phyloP scores from a whole-genome alignment of 192 early-diverging fungal species.

The Coemansia sp. region DNA sequence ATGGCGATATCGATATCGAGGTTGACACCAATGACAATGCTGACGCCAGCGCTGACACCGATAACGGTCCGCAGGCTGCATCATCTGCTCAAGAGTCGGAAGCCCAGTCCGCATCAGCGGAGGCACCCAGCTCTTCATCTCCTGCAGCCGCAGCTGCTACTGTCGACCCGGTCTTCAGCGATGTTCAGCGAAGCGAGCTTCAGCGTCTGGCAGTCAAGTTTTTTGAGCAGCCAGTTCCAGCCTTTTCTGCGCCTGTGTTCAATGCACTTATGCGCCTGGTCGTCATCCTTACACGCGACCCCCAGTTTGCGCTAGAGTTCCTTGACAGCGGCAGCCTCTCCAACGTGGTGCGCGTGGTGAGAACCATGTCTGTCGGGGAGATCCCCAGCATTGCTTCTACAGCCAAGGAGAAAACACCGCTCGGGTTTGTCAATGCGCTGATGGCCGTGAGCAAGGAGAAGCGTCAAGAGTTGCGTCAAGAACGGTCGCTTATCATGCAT shows the following conservation, averaged over 20 bases:
- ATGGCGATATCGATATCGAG: neutral
- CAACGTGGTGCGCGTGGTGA: slow-evolving; percentile 35
- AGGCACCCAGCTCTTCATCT: neutral
- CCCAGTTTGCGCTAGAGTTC: slow-evolving; percentile 65
- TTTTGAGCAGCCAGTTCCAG: slow-evolving; percentile 25
- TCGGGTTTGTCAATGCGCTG: slow-evolving; percentile 55
- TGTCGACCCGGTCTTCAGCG: slow-evolving; percentile 31
- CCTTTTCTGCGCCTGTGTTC: slow-evolving; percentile 22
- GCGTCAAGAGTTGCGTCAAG: slow-evolving; percentile 70
- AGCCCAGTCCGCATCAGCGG: neutral
- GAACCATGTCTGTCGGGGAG: slow-evolving; percentile 17
- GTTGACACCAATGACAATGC: neutral
- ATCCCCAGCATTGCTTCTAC: slow-evolving; percentile 23
- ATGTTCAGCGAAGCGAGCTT: slow-evolving; percentile 23
- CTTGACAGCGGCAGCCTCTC: slow-evolving; percentile 66
- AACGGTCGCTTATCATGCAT: slow-evolving; percentile 76
- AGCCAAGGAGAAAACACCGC: slow-evolving; percentile 37
- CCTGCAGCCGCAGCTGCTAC: neutral
- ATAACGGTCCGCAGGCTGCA: neutral
- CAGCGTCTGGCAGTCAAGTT: slow-evolving; percentile 33
- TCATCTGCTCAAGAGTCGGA: neutral
- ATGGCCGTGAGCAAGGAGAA: slow-evolving; percentile 61
- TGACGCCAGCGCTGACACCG: neutral
- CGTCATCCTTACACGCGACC: slow-evolving; percentile 77
- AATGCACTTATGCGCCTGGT: slow-evolving; percentile 77